Percentiles rank a stretch among this genome's conserved stretches.
Evolutionary conservation across 176 grass and related monocot species (phyloP).

Genomic region (Lolium rigidum): DNA sequence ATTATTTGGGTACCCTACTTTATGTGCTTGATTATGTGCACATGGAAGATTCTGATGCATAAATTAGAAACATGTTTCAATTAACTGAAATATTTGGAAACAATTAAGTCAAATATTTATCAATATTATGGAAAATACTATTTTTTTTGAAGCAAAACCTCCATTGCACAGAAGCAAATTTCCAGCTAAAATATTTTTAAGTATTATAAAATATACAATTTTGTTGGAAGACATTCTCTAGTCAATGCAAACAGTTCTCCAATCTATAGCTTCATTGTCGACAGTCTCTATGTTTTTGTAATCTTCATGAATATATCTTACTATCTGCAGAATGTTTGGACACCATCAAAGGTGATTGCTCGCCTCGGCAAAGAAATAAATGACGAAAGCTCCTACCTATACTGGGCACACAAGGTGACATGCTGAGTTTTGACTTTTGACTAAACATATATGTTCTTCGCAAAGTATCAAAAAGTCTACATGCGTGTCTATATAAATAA

Average conservation of each 20-base stretch:
- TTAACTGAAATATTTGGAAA: not conserved
- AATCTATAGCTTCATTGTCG: not conserved
- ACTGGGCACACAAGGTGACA: slow-evolving; percentile 88
- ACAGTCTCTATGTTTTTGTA: not conserved
- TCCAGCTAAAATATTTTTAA: no score
- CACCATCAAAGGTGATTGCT: slow-evolving; percentile 87
- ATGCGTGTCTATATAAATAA: not conserved
- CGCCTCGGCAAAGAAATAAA: slow-evolving; percentile 96
- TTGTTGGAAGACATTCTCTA: not conserved
- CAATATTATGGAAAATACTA: not conserved
- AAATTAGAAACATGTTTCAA: not conserved
- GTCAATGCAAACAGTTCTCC: not conserved
- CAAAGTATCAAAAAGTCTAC: slow-evolving; percentile 1
- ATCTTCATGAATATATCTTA: slow-evolving; percentile 15
- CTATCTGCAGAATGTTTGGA: slow-evolving; percentile 78
- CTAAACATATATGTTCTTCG: not conserved
- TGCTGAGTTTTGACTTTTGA: not conserved
- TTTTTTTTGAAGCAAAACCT: no score
- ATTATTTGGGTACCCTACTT: not conserved
- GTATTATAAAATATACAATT: not conserved
- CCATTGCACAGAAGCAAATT: no score
- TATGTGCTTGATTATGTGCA: no score
- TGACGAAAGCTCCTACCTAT: slow-evolving; percentile 78
- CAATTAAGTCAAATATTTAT: not conserved
- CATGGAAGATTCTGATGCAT: not conserved